Percentiles rank a stretch among this genome's conserved stretches.
Conservation (phyloP, 495 filamentous ascomycete species). For the Neurospora sp. region DNA sequence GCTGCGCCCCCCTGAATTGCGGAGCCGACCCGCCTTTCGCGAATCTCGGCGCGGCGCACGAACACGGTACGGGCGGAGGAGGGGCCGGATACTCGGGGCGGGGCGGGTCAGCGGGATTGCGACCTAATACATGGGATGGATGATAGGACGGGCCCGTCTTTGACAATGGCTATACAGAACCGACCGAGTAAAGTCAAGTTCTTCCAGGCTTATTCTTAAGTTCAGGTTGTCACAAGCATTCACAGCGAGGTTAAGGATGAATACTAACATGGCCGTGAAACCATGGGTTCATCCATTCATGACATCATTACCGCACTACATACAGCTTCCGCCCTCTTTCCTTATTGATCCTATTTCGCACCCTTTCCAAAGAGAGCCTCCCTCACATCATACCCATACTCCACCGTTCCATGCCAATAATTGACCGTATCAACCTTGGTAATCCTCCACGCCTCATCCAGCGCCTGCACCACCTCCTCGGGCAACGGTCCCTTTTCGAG, state of each 20-base stretch:
- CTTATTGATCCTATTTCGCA: constrained; percentile 14
- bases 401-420: constrained; percentile 70
- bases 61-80: not conserved
- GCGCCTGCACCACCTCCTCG: constrained; percentile 65
- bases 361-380: constrained; percentile 49
- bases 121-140: not conserved
- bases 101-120: not conserved
- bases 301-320: not conserved
- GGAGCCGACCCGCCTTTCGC: not conserved
- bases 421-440: constrained; percentile 55
- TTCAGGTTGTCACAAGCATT: not conserved
- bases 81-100: not conserved
- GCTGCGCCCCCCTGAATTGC: not conserved
- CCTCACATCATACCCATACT: constrained; percentile 64
- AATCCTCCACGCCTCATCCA: constrained; percentile 69
- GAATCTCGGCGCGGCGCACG: not conserved
- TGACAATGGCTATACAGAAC: not conserved
- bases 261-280: not conserved
- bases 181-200: not conserved
- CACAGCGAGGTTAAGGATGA: not conserved
- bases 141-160: not conserved
- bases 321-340: not conserved
- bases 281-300: not conserved
- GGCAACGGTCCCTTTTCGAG: constrained; percentile 84
- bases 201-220: not conserved